phyloP scores from a whole-genome alignment of 1,284 basidiomycete species.

The Tilletia setariae region DNA sequence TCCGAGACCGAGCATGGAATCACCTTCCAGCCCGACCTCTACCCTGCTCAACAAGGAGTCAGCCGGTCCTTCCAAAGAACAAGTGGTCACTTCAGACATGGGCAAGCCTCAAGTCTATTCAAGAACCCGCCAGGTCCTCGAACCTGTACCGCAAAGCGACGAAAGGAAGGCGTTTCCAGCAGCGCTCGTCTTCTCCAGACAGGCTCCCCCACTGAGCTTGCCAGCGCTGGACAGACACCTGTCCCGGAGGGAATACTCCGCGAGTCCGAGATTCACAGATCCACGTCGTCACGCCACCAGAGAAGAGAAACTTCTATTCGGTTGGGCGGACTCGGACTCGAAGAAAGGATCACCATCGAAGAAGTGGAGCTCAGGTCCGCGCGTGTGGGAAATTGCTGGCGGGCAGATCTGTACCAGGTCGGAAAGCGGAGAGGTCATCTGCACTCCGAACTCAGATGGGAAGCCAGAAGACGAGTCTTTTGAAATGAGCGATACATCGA shows the following conservation, averaged over 20 bases:
- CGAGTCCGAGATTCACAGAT: constrained; percentile 31
- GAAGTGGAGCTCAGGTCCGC: neutral
- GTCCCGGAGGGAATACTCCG: constrained; percentile 30
- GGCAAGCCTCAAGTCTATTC: too few relatives aligned
- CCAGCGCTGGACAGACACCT: constrained; percentile 51
- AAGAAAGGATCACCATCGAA: constrained; percentile 1
- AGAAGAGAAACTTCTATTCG: constrained; percentile 36
- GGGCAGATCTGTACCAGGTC: constrained; percentile 12
- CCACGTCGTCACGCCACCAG: constrained; percentile 26
- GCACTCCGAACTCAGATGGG: neutral
- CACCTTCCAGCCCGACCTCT: too few relatives aligned
- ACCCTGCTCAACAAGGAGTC: too few relatives aligned
- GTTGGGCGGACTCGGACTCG: constrained; percentile 17
- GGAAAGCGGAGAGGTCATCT: too few relatives aligned
- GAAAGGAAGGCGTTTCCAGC: constrained; percentile 27
- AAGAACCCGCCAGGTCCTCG: neutral
- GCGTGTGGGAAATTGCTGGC: constrained; percentile 12
- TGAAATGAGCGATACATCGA: too few relatives aligned
- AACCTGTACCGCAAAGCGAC: too few relatives aligned
- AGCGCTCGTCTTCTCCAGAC: constrained; percentile 40
- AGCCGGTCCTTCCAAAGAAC: too few relatives aligned
- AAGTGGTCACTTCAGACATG: too few relatives aligned
- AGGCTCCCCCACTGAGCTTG: constrained; percentile 49
- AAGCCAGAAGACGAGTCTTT: neutral
- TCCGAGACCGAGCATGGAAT: too few relatives aligned